Conservation (phyloP, 345 rosid species). For the Anastatica hierochuntica region DNA sequence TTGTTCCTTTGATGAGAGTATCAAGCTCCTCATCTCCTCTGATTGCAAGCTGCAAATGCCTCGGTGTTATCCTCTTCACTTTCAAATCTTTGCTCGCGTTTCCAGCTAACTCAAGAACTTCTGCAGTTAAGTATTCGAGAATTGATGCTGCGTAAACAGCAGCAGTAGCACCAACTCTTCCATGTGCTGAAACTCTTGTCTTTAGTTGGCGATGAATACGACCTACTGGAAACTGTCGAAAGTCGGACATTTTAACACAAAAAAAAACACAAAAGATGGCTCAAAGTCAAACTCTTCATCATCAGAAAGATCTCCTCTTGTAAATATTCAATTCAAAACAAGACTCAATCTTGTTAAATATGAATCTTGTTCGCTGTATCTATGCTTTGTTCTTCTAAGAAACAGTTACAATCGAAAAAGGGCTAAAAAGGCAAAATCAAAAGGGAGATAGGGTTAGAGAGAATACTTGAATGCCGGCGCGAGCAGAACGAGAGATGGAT, state of each 20-base stretch:
- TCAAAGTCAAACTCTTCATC: background rate
- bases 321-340: background rate
- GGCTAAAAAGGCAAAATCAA: background rate
- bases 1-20: conserved; percentile 72
- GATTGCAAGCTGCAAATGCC: conserved; percentile 57
- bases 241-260: background rate
- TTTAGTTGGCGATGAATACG: conserved; percentile 70
- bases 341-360: too few species aligned
- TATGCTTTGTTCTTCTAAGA: too few species aligned
- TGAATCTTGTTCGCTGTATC: too few species aligned
- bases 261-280: background rate
- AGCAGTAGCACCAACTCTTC: conserved; percentile 76
- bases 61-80: conserved; percentile 59
- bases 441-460: background rate
- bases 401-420: background rate
- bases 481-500: conserved; percentile 74
- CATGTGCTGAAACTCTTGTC: conserved; percentile 42
- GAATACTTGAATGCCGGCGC: conserved; percentile 86
- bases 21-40: conserved; percentile 57
- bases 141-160: conserved; percentile 65
- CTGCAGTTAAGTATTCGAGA: conserved; percentile 65
- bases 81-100: conserved; percentile 70
- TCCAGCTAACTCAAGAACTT: conserved; percentile 70
- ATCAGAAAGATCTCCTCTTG: too few species aligned
- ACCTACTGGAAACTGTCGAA: conserved; percentile 61